These are phyloP conservation scores for Escallonia herrerae DNA, from an alignment of 129 eudicot species.

Conservation along the genomic window DNA sequence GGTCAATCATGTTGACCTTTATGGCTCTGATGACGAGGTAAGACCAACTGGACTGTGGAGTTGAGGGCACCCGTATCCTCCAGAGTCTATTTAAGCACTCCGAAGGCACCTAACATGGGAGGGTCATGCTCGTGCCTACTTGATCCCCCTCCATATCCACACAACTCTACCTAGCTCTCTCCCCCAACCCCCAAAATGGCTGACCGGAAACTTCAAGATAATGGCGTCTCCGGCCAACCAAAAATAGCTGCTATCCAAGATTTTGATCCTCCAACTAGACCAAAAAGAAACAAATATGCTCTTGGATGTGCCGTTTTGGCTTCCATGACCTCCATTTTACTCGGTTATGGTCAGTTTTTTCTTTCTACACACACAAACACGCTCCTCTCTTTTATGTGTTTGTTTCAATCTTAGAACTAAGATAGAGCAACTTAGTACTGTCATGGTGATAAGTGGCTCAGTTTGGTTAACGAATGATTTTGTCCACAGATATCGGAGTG, in stretches of 20 bases:
- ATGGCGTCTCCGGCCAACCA: slow-evolving; percentile 4
- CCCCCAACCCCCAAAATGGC: neutral
- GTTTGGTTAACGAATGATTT: neutral
- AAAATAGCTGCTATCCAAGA: neutral
- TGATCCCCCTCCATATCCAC: no score
- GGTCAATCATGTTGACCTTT: no score
- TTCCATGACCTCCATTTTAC: slow-evolving; percentile 17
- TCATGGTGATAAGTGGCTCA: no score
- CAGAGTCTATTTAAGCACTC: no score
- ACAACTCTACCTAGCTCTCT: neutral
- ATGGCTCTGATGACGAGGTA: no score
- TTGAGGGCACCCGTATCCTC: no score
- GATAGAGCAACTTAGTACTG: no score
- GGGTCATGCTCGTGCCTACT: no score
- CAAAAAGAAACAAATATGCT: slow-evolving; percentile 16
- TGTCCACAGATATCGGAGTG: slow-evolving; percentile 27
- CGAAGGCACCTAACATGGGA: no score
- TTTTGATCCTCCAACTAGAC: slow-evolving; percentile 8
- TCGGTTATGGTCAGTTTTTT: slow-evolving; percentile 10
- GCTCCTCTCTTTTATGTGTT: no score
- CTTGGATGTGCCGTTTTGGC: slow-evolving; percentile 19
- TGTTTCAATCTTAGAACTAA: no score
- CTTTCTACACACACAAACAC: neutral
- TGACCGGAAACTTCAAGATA: slow-evolving; percentile 3
- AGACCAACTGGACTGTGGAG: no score